Evolutionary conservation across 2,329 filamentous ascomycete genomes (phyloP), one percentile per base, ranked within the genome.

Genomic region (Zymoseptoria brevis): DNA sequence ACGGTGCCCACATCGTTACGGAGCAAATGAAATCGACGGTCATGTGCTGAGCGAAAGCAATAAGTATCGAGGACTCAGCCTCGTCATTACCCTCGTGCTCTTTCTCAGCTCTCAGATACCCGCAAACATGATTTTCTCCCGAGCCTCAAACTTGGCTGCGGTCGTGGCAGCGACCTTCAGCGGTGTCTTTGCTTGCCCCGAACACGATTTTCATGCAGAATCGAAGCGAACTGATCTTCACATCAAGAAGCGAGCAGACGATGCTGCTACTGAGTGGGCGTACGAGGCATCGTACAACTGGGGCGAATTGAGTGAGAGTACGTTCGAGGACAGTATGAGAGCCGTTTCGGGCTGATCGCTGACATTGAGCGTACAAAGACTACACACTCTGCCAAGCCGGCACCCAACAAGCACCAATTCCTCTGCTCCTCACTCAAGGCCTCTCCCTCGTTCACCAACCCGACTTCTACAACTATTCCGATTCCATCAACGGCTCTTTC

Each of bases 401-500:
- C 41, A 80, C 77, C 0, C 75, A 79, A 58, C 79, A 81, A 66
- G 77, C 78, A 0, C 80, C 80, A 6, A 81, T 82, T 55, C 70
- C 73, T 0, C 73, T 81, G 7, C 69, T 66, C 8, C 68, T 76
- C 29, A 66, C 69, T 21, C 69, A 75, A 57, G 77, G 77, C 7
- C 70, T 79, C 4, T 73, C 77, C 1, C 61, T 67, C 19, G 71
- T 69, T 24, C 77, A 80, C 64, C 68, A 68, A 1, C 73, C 76
- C 4, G 65, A 53, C 16, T 80, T 81, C 69, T 71, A 75, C 63
- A 54, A 61, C 58, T 80, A 79, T 67, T 64, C 69, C 4, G 61
- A 65, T 57, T 61, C 69, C 13, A 65, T 73, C 4, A 54, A 64
- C 1, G 79, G 79, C 1, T 72, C 72, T 53, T 73, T 79, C 59